Conservation (phyloP, 164 flowering plant genomes). For the Vitis amurensis region DNA sequence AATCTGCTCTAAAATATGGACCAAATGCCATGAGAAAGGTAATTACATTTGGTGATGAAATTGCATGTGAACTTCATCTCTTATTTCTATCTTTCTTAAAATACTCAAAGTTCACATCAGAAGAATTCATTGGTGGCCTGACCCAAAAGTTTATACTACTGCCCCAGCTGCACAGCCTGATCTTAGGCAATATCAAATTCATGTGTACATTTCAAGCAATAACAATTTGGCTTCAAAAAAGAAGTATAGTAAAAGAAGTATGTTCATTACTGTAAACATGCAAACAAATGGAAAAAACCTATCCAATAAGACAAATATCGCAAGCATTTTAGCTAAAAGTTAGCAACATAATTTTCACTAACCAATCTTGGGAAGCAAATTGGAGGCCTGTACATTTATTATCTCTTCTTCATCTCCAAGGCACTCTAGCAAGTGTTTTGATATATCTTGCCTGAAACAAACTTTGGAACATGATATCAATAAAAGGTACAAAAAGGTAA, state of each 20-base stretch:
- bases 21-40: neutral
- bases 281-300: too few species aligned
- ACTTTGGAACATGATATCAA: neutral
- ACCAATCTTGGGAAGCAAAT: constrained; percentile 65
- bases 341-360: constrained; percentile 14
- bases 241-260: too few species aligned
- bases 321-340: neutral
- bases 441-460: constrained; percentile 58
- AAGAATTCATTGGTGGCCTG: neutral
- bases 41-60: neutral
- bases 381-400: constrained; percentile 46
- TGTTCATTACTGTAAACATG: too few species aligned
- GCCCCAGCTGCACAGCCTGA: neutral
- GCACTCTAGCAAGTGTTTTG: constrained; percentile 49
- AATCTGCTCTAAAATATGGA: neutral
- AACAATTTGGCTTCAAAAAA: neutral
- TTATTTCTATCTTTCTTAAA: neutral
- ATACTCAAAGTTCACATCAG: neutral
- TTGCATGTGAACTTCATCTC: neutral
- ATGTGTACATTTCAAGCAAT: neutral
- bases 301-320: too few species aligned
- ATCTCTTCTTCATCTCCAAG: constrained; percentile 57
- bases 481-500: neutral
- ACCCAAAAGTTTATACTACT: neutral
- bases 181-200: neutral